Percentiles rank a stretch among this genome's conserved stretches.
Evolutionary conservation across 2,329 filamentous ascomycete species (phyloP).

Genomic region (Aurifilum marmelostoma): DNA sequence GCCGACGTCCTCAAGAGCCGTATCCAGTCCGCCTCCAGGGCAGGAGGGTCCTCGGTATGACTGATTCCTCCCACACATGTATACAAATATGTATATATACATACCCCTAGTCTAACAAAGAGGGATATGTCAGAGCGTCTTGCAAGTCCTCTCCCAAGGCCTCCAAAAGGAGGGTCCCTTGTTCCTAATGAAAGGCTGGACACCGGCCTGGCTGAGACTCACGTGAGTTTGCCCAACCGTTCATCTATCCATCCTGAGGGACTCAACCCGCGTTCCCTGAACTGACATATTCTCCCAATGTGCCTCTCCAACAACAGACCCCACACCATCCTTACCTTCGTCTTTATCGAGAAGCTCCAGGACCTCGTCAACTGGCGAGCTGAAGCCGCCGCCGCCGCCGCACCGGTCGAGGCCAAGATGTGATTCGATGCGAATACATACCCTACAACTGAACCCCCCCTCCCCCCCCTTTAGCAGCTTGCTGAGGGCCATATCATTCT

Average conservation of each 20-base stretch:
- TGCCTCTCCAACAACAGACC: conserved; percentile 36
- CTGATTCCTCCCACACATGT: background rate
- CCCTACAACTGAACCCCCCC: background rate
- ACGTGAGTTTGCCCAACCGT: conserved; percentile 39
- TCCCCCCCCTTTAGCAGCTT: too few species aligned
- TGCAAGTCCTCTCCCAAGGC: conserved; percentile 40
- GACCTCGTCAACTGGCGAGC: conserved; percentile 33
- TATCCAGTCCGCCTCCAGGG: conserved; percentile 40
- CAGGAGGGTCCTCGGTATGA: conserved; percentile 23
- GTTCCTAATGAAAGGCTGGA: conserved; percentile 52
- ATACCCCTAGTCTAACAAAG: background rate
- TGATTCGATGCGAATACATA: background rate
- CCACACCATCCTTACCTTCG: conserved; percentile 50
- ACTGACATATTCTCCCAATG: background rate
- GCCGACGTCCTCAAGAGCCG: conserved; percentile 50
- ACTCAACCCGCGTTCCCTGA: background rate
- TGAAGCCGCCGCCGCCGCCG: background rate
- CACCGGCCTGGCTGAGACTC: conserved; percentile 48
- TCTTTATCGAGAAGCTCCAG: conserved; percentile 50
- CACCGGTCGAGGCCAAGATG: conserved; percentile 24
- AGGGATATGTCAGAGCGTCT: conserved; percentile 33
- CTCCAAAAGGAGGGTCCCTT: conserved; percentile 44
- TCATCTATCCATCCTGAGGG: background rate
- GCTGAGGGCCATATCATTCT: background rate
- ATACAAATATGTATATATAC: background rate